Base-by-base conservation (phyloP, 768 basidiomycete species). In the Megacollybia marginata region DNA sequence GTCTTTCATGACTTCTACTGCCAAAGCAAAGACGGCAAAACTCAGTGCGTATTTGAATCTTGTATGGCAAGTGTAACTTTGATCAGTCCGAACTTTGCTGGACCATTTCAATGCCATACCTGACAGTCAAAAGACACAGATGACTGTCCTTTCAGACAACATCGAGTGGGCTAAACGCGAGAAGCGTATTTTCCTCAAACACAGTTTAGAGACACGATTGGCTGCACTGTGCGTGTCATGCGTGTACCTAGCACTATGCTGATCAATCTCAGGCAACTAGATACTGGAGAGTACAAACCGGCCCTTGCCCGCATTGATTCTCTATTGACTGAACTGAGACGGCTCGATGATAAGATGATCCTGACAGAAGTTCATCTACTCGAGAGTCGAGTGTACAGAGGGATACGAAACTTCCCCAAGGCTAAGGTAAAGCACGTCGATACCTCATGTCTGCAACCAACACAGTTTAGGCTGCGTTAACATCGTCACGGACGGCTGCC, bases 291-390 rank as follows among this genome's bases (percentile, higher is more conserved):
- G 57, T 89, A 81, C 72, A 83, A 87, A 57, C 76, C 81, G 0
- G 92, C 95, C 0, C 74, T 97, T 12, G 59, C 77, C 0, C 76
- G 92, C 46, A 93, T 97, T 54, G 92, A 94, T 52, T 72, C 75
- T 0, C 79, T 99, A n/a, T 75, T 98, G 33, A 85, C 85, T 1
- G 96, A 98, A 65, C 79, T 99, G 16, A 92, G 89, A 67, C 80
- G 85, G 20, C 72, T 99, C 23, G 95, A 99, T 64, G 96, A 98
- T 70, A 98, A 98, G 74, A 87, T 95, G 80, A 89, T 98, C 53
- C 75, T 99, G 31, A 97, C 94, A 3, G 95, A 98, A 63, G 93
- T 98, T 0, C 93, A 95, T 59, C 76, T 99, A 9, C 78, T 98
- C 35, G 95, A 99, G 68, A 90, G 89, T 50, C 71, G 92, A 42